Base-by-base conservation (phyloP, 345 rosid species). In the Eucalyptus camaldulensis region DNA sequence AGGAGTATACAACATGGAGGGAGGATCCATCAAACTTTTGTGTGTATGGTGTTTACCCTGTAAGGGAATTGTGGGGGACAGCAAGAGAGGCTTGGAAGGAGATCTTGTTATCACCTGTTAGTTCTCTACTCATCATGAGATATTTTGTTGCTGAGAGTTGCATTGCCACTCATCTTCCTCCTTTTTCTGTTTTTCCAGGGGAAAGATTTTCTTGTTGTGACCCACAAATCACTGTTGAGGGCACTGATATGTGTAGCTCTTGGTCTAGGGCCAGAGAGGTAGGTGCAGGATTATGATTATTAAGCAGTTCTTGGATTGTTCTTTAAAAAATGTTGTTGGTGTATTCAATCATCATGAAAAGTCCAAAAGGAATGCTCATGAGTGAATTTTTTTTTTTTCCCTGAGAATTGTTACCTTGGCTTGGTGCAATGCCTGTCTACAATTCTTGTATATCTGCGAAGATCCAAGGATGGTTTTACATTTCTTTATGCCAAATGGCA, bases 71-170 rank as follows among this genome's bases (percentile, higher is more conserved):
- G 19, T 95, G 96, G 95, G 93, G 67, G 58, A 92, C 97, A 15
- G 94, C 97, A 24, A 91, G 94, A 90, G 96, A 94, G 89, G 95
- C 97, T 90, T 95, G 97, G 97, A 92, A 65, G 90, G 97, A 95
- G 88, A 94, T 95, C 88, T 90, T 94, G 90, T 60, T 92, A 13
- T 90, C 97, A 31, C 93, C 96, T 37, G 96, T 95, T 89, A 90
- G 93, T 87, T 27, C 88, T 89, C 88, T 44, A 83, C 85, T 58
- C 24, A 56, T 40, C 31, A 5, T 31, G 5, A 37, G 45, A 69
- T 76, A 49, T 83, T 54, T 62, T 22, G 87, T 37, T 89, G 50
- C 85, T 31, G 62, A 54, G 62, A 56, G 88, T 67, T 31, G 56
- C 43, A 87, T 87, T 81, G 54, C 29, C 60, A 87, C 44, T 87